A percentile compares a stretch with the other conserved stretches of the same genome.
Evolutionary conservation across 139 green algal species (phyloP).

Genomic region (Deuterostichococcus epilithicus): DNA sequence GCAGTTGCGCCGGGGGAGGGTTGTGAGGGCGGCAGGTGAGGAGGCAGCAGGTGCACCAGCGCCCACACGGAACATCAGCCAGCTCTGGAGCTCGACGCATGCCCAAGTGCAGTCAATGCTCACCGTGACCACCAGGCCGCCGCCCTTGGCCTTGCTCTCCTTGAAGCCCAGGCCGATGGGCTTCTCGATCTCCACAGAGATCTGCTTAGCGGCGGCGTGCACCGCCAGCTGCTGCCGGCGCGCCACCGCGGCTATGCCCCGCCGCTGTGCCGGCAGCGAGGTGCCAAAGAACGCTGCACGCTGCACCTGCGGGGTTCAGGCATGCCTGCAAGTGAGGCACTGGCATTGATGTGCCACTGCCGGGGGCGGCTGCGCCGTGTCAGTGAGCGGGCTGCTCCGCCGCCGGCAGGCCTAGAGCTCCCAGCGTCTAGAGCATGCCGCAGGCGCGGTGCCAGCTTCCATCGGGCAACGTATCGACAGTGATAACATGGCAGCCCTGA

Average conservation of each 20-base stretch:
- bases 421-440: too few relatives aligned
- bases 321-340: not conserved
- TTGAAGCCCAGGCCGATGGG: slow-evolving; percentile 76
- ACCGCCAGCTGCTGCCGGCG: not conserved
- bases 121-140: slow-evolving; percentile 75
- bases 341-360: not conserved
- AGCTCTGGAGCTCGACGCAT: not conserved
- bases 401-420: too few relatives aligned
- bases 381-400: too few relatives aligned
- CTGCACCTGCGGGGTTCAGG: slow-evolving; percentile 1
- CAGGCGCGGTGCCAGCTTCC: too few relatives aligned
- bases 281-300: slow-evolving; percentile 8
- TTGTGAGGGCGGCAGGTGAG: not conserved
- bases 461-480: too few relatives aligned
- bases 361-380: too few relatives aligned
- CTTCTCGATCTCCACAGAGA: slow-evolving; percentile 76
- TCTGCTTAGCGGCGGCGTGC: not conserved
- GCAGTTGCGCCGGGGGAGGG: not conserved
- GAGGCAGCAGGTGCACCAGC: not conserved
- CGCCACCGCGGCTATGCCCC: not conserved
- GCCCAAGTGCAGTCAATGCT: too few relatives aligned
- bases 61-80: not conserved
- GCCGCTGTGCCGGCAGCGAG: not conserved
- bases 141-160: slow-evolving; percentile 51
- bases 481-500: too few relatives aligned